These are phyloP conservation scores for Letharia columbiana DNA, from an alignment of 495 filamentous ascomycete genomes.

Conservation along the genomic window DNA sequence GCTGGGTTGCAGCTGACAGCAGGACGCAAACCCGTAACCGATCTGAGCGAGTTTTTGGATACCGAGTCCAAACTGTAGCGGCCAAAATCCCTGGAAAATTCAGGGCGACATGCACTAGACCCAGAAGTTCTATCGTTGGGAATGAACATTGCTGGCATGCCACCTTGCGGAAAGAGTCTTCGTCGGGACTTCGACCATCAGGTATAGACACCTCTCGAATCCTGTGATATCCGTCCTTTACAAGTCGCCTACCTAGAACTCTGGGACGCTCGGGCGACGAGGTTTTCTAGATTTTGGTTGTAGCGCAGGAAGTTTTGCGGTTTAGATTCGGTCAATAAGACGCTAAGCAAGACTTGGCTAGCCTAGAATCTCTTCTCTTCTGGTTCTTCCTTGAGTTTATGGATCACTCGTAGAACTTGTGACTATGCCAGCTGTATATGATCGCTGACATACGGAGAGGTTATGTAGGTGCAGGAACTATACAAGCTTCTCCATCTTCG, in stretches of 20 bases:
- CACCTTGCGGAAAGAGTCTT: background rate
- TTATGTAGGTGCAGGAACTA: background rate
- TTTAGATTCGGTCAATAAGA: background rate
- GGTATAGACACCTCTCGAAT: no score
- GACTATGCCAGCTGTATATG: background rate
- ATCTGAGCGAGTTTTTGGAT: slow-evolving; percentile 77
- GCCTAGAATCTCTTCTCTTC: background rate
- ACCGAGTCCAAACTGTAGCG: slow-evolving; percentile 61
- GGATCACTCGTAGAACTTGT: no score
- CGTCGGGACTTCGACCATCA: background rate
- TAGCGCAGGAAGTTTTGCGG: no score
- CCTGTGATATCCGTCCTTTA: background rate
- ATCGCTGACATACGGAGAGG: background rate
- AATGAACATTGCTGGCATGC: background rate
- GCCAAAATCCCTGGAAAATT: background rate
- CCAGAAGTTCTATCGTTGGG: background rate
- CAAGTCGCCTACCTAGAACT: background rate
- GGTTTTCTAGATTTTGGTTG: no score
- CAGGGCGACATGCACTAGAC: background rate
- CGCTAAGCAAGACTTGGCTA: background rate
- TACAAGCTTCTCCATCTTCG: background rate
- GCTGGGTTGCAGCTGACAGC: slow-evolving; percentile 56
- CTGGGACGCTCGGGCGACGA: background rate
- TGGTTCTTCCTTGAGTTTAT: no score
- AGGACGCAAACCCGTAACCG: slow-evolving; percentile 60